A percentile compares a stretch with the other conserved stretches of the same genome.
Evolutionary conservation across 371 early-diverging fungal species (phyloP).

Genomic region (Zychaea mexicana): DNA sequence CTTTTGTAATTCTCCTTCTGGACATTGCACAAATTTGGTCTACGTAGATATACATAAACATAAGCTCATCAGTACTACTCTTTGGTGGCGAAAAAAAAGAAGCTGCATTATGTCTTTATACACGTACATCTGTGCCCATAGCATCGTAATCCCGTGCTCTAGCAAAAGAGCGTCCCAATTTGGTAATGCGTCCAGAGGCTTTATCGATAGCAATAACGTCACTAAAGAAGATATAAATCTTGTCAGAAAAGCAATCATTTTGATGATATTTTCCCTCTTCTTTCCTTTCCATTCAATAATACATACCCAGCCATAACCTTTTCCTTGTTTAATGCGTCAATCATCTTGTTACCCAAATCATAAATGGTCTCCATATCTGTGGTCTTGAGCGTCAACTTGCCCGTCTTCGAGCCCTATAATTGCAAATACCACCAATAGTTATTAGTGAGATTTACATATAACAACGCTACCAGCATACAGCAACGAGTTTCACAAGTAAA

Average conservation of each 20-base stretch:
- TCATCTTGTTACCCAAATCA: slow-evolving; percentile 98
- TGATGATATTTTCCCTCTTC: not conserved
- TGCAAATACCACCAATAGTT: no score
- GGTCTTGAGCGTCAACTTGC: slow-evolving; percentile 98
- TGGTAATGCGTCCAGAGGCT: slow-evolving; percentile 97
- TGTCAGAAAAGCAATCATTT: not conserved
- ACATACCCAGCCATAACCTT: slow-evolving; percentile 92
- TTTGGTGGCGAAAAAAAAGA: no score
- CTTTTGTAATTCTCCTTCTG: slow-evolving; percentile 99
- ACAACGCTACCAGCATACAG: no score
- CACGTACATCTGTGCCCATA: slow-evolving; percentile 87
- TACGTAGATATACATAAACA: slow-evolving; percentile 20
- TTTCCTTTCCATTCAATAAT: not conserved
- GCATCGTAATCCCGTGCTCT: slow-evolving; percentile 97
- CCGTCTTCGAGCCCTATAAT: slow-evolving; percentile 79
- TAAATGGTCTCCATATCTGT: slow-evolving; percentile 99
- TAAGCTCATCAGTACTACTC: not conserved
- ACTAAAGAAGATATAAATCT: no score
- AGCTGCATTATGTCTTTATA: no score
- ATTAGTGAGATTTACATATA: no score
- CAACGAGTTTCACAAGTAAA: no score
- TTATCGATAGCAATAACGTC: slow-evolving; percentile 99
- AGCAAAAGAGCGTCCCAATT: slow-evolving; percentile 93
- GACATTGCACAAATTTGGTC: slow-evolving; percentile 97
- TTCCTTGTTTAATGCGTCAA: slow-evolving; percentile 95